Conservation (phyloP, 2,329 filamentous ascomycete species). For the Orbilia oligospora region DNA sequence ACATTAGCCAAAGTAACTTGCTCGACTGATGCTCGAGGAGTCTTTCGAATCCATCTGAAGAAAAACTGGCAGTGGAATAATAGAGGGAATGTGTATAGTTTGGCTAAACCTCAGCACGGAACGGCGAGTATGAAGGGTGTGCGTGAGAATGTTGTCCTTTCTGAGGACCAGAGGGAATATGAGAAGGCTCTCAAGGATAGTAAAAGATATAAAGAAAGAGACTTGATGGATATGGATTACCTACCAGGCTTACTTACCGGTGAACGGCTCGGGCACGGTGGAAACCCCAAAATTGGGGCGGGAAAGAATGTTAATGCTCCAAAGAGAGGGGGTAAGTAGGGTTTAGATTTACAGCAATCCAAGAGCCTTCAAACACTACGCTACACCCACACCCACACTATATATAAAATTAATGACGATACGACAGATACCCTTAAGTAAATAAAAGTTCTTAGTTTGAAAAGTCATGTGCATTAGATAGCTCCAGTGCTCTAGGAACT, state of each 20-base stretch:
- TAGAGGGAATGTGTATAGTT: conserved; percentile 89
- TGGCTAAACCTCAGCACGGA: conserved; percentile 90
- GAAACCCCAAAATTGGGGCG: conserved; percentile 84
- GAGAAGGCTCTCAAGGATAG: conserved; percentile 75
- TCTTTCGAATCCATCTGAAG: conserved; percentile 89
- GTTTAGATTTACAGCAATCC: conserved; percentile 28
- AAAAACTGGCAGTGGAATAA: conserved; percentile 97
- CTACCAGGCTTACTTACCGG: conserved; percentile 87
- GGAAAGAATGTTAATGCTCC: conserved; percentile 83
- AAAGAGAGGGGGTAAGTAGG: conserved; percentile 71
- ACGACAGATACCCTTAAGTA: conserved; percentile 35
- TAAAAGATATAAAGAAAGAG: conserved; percentile 76
- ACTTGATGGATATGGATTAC: conserved; percentile 96
- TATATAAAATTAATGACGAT: conserved; percentile 18
- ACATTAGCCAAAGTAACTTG: conserved; percentile 88
- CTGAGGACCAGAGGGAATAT: conserved; percentile 98
- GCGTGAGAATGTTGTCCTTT: conserved; percentile 85
- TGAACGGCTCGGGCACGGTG: conserved; percentile 74
- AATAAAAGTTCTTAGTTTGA: conserved; percentile 13
- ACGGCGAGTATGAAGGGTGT: conserved; percentile 88
- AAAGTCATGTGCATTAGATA: neutral
- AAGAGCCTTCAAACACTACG: too few species aligned
- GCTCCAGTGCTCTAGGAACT: neutral
- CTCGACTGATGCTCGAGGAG: conserved; percentile 83
- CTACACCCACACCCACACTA: too few species aligned